These are phyloP conservation scores for Onygenales sp. DNA, from an alignment of 2,329 filamentous ascomycete species.

Conservation along the genomic window DNA sequence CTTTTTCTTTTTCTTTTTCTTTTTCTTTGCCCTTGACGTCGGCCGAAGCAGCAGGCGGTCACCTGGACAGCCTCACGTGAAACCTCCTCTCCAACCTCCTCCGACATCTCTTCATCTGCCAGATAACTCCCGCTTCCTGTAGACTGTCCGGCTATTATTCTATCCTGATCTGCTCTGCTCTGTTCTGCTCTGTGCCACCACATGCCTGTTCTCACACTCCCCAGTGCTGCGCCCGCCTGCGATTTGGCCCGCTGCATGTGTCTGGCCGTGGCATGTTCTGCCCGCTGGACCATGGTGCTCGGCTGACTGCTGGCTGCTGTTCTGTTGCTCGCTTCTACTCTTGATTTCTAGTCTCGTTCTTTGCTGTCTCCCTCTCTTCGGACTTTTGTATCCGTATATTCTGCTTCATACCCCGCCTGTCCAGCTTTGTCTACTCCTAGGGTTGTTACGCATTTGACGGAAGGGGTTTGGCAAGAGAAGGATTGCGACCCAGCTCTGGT, in stretches of 20 bases:
- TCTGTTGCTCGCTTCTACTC: neutral
- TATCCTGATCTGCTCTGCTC: neutral
- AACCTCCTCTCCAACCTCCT: neutral
- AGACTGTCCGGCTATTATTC: too few relatives aligned
- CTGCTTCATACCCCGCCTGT: too few relatives aligned
- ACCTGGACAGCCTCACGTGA: slow-evolving; percentile 10
- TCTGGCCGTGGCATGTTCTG: neutral
- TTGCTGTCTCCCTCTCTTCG: neutral
- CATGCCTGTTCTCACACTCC: slow-evolving; percentile 1
- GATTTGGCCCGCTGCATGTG: neutral
- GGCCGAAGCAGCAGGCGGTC: slow-evolving; percentile 1
- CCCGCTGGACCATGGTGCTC: slow-evolving; percentile 1
- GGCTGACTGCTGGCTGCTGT: neutral
- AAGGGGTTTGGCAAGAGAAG: neutral
- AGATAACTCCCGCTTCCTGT: neutral
- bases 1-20: neutral
- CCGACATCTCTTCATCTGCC: neutral
- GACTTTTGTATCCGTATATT: neutral
- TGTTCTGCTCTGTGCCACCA: slow-evolving; percentile 1
- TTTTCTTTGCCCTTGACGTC: neutral
- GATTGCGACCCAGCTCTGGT: neutral
- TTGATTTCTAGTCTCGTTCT: slow-evolving; percentile 1
- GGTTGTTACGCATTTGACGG: neutral
- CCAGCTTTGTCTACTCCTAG: too few relatives aligned
- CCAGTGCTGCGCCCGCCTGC: neutral